Evolutionary conservation across 2,329 filamentous ascomycete genomes (phyloP).

Genomic region (Sclerotinia subarctica): DNA sequence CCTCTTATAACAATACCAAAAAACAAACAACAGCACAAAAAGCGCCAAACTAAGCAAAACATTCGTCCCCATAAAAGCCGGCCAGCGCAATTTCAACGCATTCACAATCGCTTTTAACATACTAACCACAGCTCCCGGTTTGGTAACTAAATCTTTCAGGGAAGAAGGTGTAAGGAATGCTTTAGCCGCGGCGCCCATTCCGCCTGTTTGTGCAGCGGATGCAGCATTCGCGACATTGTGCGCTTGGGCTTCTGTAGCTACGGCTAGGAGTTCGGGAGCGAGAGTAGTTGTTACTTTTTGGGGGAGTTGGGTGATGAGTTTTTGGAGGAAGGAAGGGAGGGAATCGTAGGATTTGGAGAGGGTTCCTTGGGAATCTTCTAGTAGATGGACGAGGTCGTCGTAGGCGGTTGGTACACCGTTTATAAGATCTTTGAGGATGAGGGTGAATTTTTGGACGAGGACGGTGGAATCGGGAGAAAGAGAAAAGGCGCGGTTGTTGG

Average conservation of each 20-base stretch:
- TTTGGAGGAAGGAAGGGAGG: slow-evolving; percentile 77
- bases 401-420: slow-evolving; percentile 93
- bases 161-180: slow-evolving; percentile 68
- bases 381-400: slow-evolving; percentile 68
- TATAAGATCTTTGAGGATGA: slow-evolving; percentile 86
- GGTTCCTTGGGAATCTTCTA: slow-evolving; percentile 60
- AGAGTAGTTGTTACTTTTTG: slow-evolving; percentile 73
- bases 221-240: slow-evolving; percentile 24
- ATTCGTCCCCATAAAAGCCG: slow-evolving; percentile 87
- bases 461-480: slow-evolving; percentile 81
- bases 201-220: slow-evolving; percentile 27
- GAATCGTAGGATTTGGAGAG: slow-evolving; percentile 59
- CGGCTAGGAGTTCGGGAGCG: slow-evolving; percentile 78
- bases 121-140: slow-evolving; percentile 79
- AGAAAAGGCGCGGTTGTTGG: slow-evolving; percentile 82
- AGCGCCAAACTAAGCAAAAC: slow-evolving; percentile 85
- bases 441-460: slow-evolving; percentile 78
- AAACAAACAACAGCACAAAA: slow-evolving; percentile 79
- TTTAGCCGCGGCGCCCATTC: slow-evolving; percentile 56
- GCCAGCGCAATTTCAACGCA: slow-evolving; percentile 82
- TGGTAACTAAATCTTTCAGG: slow-evolving; percentile 75
- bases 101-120: slow-evolving; percentile 89
- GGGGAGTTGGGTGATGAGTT: slow-evolving; percentile 79
- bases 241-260: slow-evolving; percentile 67
- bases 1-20: slow-evolving; percentile 98